Evolutionary conservation across 768 basidiomycete genomes (phyloP).

Genomic region (Agaricus blazei): DNA sequence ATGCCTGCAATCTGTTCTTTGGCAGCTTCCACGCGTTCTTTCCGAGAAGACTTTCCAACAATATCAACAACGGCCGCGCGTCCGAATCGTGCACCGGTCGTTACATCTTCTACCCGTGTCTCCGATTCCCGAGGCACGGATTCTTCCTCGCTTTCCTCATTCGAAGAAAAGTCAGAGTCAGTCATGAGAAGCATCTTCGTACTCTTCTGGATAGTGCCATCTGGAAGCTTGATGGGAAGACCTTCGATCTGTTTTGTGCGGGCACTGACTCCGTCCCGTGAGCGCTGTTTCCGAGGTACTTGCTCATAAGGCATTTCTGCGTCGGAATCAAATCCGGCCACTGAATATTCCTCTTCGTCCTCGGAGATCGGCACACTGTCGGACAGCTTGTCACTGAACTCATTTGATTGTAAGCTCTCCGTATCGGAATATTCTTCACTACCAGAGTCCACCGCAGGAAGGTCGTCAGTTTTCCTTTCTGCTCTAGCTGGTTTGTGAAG

Average conservation of each 20-base stretch:
- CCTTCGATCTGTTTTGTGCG: conserved; percentile 35
- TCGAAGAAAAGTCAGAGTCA: conserved; percentile 20
- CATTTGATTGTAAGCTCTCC: conserved; percentile 39
- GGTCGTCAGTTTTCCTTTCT: conserved; percentile 42
- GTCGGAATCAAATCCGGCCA: conserved; percentile 44
- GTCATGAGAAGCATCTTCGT: conserved; percentile 27
- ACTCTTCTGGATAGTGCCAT: conserved; percentile 64
- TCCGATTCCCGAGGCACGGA: conserved; percentile 17
- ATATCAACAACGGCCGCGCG: conserved; percentile 73
- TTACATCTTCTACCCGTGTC: conserved; percentile 55
- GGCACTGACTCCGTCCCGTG: conserved; percentile 37
- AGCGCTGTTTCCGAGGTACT: conserved; percentile 48
- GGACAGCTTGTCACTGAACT: conserved; percentile 24
- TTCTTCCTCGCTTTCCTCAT: conserved; percentile 26
- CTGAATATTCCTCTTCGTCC: conserved; percentile 32
- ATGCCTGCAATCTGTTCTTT: conserved; percentile 93
- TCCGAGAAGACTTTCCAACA: conserved; percentile 60
- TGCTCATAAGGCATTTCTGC: conserved; percentile 74
- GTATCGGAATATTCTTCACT: conserved; percentile 36
- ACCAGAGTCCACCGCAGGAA: conserved; percentile 68
- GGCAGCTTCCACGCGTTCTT: conserved; percentile 64
- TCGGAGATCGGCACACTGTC: conserved; percentile 18
- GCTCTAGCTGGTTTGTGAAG: conserved; percentile 53
- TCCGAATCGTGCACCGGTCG: conserved; percentile 87
- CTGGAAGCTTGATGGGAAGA: conserved; percentile 82